These are phyloP conservation scores for Alopecurus myosuroides DNA, from an alignment of 176 grass and related monocot genomes.

Conservation along the genomic window DNA sequence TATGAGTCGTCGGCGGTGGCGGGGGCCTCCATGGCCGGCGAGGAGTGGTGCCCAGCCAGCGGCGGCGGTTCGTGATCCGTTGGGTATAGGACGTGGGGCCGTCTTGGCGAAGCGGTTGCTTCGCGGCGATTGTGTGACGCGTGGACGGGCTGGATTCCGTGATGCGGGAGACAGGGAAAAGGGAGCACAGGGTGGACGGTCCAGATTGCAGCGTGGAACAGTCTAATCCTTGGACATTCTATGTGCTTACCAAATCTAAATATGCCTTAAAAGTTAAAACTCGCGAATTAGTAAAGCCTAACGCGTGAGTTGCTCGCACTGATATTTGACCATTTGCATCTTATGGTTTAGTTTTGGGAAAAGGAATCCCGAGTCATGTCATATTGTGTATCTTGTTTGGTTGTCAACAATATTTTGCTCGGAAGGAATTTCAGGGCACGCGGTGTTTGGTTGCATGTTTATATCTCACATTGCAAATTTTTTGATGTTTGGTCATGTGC, in stretches of 20 bases:
- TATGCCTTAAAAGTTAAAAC: no score
- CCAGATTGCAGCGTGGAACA: not conserved
- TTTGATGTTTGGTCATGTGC: no score
- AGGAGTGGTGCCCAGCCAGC: not conserved
- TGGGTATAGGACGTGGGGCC: not conserved
- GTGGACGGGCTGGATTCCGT: not conserved
- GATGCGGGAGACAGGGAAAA: not conserved
- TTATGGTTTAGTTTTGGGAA: no score
- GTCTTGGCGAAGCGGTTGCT: not conserved
- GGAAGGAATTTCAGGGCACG: no score
- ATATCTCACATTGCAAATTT: no score
- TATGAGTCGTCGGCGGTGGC: not conserved
- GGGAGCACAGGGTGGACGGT: not conserved
- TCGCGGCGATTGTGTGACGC: not conserved
- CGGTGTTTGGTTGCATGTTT: no score
- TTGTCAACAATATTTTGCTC: no score
- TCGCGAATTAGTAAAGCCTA: no score
- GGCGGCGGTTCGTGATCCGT: not conserved
- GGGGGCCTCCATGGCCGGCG: constrained; percentile 26
- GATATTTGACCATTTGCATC: no score
- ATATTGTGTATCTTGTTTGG: no score
- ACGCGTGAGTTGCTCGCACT: no score
- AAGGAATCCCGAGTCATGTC: no score
- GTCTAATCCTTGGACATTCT: not conserved
- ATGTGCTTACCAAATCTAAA: not conserved